Percentiles rank a stretch among this genome's conserved stretches.
phyloP scores from a whole-genome alignment of 75 land plant species.

The Pinus tabuliformis region DNA sequence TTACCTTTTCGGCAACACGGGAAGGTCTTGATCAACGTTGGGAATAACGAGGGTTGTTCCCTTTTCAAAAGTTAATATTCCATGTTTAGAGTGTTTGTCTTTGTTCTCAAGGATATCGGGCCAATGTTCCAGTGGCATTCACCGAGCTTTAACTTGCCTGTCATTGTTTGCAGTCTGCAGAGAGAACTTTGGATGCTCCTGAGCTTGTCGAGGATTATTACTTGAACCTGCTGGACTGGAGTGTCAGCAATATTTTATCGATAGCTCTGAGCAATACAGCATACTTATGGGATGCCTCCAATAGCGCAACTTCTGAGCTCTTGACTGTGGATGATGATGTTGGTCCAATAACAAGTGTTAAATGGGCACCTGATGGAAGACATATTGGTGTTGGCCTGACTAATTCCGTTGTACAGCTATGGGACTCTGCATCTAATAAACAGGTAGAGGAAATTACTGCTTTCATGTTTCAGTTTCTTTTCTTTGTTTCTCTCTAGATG shows the following conservation, averaged over 20 bases:
- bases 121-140: too few relatives aligned
- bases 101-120: too few relatives aligned
- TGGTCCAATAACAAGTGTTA: conserved; percentile 86
- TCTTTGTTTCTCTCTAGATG: background rate
- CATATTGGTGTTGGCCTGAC: conserved; percentile 76
- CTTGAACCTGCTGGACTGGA: conserved; percentile 88
- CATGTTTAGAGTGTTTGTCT: too few relatives aligned
- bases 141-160: too few relatives aligned
- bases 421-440: conserved; percentile 57
- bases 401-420: conserved; percentile 74
- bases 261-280: conserved; percentile 77
- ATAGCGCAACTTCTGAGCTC: conserved; percentile 65
- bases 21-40: too few relatives aligned
- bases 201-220: conserved; percentile 90
- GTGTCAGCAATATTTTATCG: conserved; percentile 67
- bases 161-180: conserved; percentile 47
- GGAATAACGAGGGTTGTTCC: too few relatives aligned
- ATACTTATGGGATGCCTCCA: conserved; percentile 79
- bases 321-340: conserved; percentile 64
- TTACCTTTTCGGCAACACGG: too few relatives aligned
- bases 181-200: conserved; percentile 87
- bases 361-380: conserved; percentile 86
- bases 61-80: too few relatives aligned
- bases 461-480: background rate
- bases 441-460: conserved; percentile 20